Conservation (phyloP, 495 filamentous ascomycete genomes). For the Hypomontagnella monticulosa region DNA sequence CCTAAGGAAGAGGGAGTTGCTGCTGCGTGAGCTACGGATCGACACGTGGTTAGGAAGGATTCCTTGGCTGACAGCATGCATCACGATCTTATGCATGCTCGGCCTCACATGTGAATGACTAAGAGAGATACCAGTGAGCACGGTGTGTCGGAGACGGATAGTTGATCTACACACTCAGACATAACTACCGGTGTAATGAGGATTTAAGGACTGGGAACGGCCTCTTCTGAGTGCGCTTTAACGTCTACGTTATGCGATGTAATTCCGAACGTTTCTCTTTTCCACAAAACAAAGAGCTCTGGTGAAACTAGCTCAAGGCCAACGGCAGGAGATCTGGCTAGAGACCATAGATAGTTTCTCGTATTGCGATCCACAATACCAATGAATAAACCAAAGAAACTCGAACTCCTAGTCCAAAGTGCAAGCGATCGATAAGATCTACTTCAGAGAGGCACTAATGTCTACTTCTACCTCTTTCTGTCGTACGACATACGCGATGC, state of each 20-base stretch:
- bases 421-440: too few species aligned
- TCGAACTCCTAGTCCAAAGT: too few species aligned
- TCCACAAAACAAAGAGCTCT: slow-evolving; percentile 1
- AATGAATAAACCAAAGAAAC: slow-evolving; percentile 10
- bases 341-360: slow-evolving; percentile 7
- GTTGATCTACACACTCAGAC: not conserved
- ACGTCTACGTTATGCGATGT: slow-evolving; percentile 11
- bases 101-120: not conserved
- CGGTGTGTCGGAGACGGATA: not conserved
- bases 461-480: too few species aligned
- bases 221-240: slow-evolving; percentile 5
- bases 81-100: not conserved
- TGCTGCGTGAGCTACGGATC: slow-evolving; percentile 29
- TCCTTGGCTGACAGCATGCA: not conserved
- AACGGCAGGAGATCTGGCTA: not conserved
- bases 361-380: slow-evolving; percentile 9
- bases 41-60: not conserved
- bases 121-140: not conserved
- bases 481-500: too few species aligned
- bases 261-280: slow-evolving; percentile 7
- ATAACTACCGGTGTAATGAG: not conserved
- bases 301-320: not conserved
- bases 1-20: slow-evolving; percentile 50
- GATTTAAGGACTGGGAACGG: not conserved
- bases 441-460: too few species aligned